phyloP scores from a whole-genome alignment of 768 basidiomycete species.

The Lentinus tigrinus region DNA sequence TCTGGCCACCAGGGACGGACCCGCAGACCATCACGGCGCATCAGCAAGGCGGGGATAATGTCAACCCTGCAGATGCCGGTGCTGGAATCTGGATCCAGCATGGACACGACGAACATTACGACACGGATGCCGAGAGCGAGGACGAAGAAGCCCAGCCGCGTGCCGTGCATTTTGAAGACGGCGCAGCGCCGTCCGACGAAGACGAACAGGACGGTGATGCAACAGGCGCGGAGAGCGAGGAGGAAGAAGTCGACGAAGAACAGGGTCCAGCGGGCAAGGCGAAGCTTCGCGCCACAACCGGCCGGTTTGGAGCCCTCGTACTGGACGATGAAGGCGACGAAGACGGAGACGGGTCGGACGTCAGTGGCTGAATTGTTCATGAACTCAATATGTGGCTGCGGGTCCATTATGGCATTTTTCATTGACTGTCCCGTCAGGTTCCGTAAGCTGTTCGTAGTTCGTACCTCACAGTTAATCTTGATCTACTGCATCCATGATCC shows the following conservation, averaged over 20 bases:
- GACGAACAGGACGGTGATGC: not conserved
- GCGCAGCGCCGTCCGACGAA: not conserved
- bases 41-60: conserved; percentile 28
- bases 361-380: not conserved
- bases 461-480: too few relatives aligned
- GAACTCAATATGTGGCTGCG: too few relatives aligned
- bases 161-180: not conserved
- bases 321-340: conserved; percentile 32
- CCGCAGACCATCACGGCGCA: conserved; percentile 28
- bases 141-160: conserved; percentile 26
- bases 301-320: conserved; percentile 41
- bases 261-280: conserved; percentile 9
- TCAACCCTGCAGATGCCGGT: not conserved
- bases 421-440: too few relatives aligned
- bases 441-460: too few relatives aligned
- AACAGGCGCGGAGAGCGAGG: conserved; percentile 20
- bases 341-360: conserved; percentile 17
- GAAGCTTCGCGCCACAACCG: not conserved
- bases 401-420: too few relatives aligned
- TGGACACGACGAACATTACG: conserved; percentile 4
- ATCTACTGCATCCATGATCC: too few relatives aligned
- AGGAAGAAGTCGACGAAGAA: conserved; percentile 25
- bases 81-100: conserved; percentile 61
- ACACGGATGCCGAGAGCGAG: conserved; percentile 17
- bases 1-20: conserved; percentile 65